These are phyloP conservation scores for Diaporthe batatas DNA, from an alignment of 2,329 filamentous ascomycete genomes.

Conservation along the genomic window DNA sequence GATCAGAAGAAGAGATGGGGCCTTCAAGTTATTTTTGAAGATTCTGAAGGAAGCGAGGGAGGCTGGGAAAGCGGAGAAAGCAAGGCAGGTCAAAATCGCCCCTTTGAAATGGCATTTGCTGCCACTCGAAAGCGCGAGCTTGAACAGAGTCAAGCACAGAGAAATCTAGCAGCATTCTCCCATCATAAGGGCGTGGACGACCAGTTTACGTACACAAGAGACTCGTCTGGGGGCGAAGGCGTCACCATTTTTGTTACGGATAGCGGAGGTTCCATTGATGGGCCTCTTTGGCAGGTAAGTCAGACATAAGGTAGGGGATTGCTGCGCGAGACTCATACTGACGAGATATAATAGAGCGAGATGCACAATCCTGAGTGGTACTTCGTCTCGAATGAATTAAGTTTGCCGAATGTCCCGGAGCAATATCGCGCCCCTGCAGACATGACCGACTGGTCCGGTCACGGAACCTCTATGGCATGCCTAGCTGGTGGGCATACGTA, in stretches of 20 bases:
- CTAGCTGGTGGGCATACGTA: neutral
- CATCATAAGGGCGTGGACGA: neutral
- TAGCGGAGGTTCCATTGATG: neutral
- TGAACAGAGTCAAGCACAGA: neutral
- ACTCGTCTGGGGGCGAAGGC: neutral
- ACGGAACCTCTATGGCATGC: constrained; percentile 20
- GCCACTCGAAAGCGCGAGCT: neutral
- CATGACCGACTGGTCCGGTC: neutral
- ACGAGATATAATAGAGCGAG: neutral
- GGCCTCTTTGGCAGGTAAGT: neutral
- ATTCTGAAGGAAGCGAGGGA: neutral
- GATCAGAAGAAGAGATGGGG: neutral
- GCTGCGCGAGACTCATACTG: neutral
- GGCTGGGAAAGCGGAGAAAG: neutral
- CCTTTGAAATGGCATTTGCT: neutral
- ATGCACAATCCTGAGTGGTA: constrained; percentile 22
- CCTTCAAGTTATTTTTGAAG: neutral
- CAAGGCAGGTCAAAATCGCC: neutral
- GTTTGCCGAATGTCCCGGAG: neutral
- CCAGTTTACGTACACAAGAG: neutral
- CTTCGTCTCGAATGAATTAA: neutral
- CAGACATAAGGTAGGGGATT: too few species aligned
- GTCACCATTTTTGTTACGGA: constrained; percentile 19
- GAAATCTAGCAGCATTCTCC: constrained; percentile 16
- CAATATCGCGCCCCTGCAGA: neutral